Base-by-base conservation (phyloP, 106 monocot genomes). In the Alisma plantagoaquatica region DNA sequence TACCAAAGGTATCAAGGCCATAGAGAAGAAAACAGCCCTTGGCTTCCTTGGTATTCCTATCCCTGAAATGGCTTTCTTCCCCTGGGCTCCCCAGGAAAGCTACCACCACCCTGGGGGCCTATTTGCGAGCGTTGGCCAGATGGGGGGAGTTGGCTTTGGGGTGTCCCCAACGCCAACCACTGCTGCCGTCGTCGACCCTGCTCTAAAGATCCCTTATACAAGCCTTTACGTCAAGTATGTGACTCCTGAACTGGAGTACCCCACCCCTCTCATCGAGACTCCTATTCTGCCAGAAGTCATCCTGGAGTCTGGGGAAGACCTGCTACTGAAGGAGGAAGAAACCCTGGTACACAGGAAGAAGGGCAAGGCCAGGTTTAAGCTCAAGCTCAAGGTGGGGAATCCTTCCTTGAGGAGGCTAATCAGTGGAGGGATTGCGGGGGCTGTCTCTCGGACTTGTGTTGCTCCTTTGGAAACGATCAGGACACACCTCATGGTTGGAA, bases 401-500 rank as follows among this genome's bases (percentile, higher is more conserved):
- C 71, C 83, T 43, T 80, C n/a, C n/a, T n/a, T n/a, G n/a, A n/a
- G n/a, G n/a, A n/a, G n/a, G n/a, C n/a, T n/a, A n/a, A n/a, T n/a
- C n/a, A n/a, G n/a, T n/a, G n/a, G n/a, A n/a, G n/a, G n/a, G n/a
- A n/a, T n/a, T n/a, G n/a, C n/a, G n/a, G 90, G 90, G 32, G 84
- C 90, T 14, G 65, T 91, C 18, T 91, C 90, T 25, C 63, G 90
- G 33, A 91, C 90, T 16, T 58, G 62, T 0, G 90, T 91, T 41
- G 90, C 90, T 29, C 87, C 90, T 0, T 56, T 91, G 63, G 90
- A 91, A 69, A 91, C 90, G 2, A 91, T 91, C 25, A 66, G 84
- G 31, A 91, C 90, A 0, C 90, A 91, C 73, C 54, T 91, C 32
- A 91, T 91, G 90, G 90, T 91, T 1, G 90, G 90, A 9, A 91